phyloP scores from a whole-genome alignment of 345 rosid species.

The Populus davidiana region DNA sequence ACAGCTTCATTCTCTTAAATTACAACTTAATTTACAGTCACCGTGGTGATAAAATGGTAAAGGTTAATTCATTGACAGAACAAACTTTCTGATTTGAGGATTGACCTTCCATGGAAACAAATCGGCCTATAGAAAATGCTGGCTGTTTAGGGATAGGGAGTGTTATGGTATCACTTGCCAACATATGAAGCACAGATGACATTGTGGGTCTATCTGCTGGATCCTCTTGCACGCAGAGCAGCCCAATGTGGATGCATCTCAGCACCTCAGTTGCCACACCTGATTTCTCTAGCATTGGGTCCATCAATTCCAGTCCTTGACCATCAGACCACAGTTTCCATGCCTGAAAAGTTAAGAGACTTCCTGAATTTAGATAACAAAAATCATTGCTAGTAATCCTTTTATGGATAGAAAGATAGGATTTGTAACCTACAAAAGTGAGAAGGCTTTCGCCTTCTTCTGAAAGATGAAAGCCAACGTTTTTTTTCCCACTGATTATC shows the following conservation, averaged over 20 bases:
- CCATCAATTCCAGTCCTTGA: conserved; percentile 5
- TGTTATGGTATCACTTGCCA: conserved; percentile 11
- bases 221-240: conserved; percentile 1
- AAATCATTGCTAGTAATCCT: too few relatives aligned
- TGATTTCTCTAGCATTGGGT: not conserved
- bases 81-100: not conserved
- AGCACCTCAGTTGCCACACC: not conserved
- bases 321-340: not conserved
- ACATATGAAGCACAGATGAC: conserved; percentile 11
- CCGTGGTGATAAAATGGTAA: conserved; percentile 8
- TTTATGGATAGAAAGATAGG: not conserved
- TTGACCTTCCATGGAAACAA: not conserved
- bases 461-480: conserved; percentile 25
- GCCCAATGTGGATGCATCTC: conserved; percentile 6
- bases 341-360: too few relatives aligned
- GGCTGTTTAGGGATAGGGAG: not conserved
- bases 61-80: not conserved
- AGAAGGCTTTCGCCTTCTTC: conserved; percentile 17
- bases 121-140: not conserved
- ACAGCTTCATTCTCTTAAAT: too few relatives aligned
- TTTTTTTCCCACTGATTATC: conserved; percentile 37
- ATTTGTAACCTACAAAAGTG: conserved; percentile 2
- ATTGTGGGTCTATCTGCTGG: conserved; percentile 2
- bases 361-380: too few relatives aligned
- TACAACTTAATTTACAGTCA: not conserved